These are phyloP conservation scores for Coffea canephora DNA, from an alignment of 257 asterid genomes.

Conservation along the genomic window DNA sequence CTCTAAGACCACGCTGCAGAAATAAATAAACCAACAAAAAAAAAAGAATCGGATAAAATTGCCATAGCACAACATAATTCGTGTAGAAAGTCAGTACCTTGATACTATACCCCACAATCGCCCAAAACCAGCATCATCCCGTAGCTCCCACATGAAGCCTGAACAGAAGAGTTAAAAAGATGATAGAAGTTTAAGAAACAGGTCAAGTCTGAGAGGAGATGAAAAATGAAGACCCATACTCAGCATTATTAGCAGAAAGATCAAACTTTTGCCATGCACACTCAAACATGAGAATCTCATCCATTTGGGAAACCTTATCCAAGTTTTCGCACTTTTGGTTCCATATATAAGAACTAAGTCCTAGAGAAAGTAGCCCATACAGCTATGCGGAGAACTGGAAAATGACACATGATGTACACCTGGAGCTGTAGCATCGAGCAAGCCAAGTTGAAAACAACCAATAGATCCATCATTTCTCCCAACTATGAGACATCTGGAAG, in stretches of 20 bases:
- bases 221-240: background rate
- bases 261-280: background rate
- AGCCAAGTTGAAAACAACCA: slow-evolving; percentile 69
- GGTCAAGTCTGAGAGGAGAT: background rate
- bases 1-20: background rate
- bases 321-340: background rate
- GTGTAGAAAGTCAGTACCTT: slow-evolving; percentile 45
- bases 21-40: background rate
- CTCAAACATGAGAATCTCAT: background rate
- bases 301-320: background rate
- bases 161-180: background rate
- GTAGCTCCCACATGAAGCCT: slow-evolving; percentile 76
- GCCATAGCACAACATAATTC: background rate
- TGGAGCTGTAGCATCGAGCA: slow-evolving; percentile 57
- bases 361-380: background rate
- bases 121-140: slow-evolving; percentile 88
- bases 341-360: background rate
- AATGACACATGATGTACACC: slow-evolving; percentile 41
- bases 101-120: slow-evolving; percentile 90
- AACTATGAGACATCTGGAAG: slow-evolving; percentile 54
- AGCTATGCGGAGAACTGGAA: slow-evolving; percentile 10
- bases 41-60: background rate
- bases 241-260: background rate
- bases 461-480: slow-evolving; percentile 89
- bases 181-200: background rate